Evolutionary conservation across 306 rosid species (phyloP), one percentile per base, ranked within the genome.

Genomic region (Prunus mira): DNA sequence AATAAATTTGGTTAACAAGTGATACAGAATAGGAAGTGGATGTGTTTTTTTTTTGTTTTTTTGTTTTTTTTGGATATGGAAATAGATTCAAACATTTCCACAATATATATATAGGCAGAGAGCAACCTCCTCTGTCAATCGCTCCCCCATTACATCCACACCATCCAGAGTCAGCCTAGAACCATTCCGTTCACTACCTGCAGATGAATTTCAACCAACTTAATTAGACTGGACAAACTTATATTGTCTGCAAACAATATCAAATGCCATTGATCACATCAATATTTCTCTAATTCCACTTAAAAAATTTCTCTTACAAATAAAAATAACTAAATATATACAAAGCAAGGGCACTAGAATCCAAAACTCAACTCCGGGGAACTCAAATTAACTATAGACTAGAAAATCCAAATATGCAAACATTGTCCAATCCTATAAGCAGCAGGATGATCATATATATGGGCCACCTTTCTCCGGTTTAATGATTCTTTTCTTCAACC

Each of bases 131-230:
- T 78, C 88, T 20, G 86, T 89, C 82, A 96, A 85, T 64, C 99
- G 92, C 73, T 93, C 96, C 41, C 98, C 99, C 99, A 96, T 96
- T 55, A 96, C 86, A 71, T 96, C 99, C 76, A 96, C 98, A 28
- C 99, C 99, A 50, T 96, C 98, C 49, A 96, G 85, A 22, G 98
- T 91, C 81, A 82, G 64, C 72, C 1, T 89, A 56, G 98, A 89
- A 69, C 80, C 96, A 78, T 96, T 96, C 64, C 93, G 88, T 82
- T 88, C 91, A 69, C 99, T 96, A 84, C 99, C 99, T 96, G 91
- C 65, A 84, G 76, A 61, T 8, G 14, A 50, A 58, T 11, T 69
- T 24, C 2, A 76, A 60, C 22, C 58, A 75, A 78, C 38, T 74
- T 34, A 50, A 34, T 66, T 25, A 58, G 71, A 41, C n/a, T 51